Evolutionary conservation across 2,329 filamentous ascomycete genomes (phyloP).

Genomic region (Xylariomycetidae sp.): DNA sequence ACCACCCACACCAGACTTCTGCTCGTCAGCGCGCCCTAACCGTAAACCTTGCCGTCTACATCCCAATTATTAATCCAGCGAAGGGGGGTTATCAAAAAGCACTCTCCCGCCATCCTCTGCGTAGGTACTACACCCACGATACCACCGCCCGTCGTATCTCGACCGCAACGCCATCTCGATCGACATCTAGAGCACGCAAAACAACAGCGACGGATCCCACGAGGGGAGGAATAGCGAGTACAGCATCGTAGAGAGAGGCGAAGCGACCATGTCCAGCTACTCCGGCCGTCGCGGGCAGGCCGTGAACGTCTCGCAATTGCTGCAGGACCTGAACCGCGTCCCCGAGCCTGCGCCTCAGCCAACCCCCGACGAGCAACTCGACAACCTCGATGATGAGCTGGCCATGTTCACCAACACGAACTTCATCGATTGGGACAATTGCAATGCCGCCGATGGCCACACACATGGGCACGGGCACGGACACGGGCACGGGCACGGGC

Average conservation of each 20-base stretch:
- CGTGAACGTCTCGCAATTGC: constrained; percentile 81
- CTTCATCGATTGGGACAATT: constrained; percentile 70
- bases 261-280: constrained; percentile 39
- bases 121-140: too few species aligned
- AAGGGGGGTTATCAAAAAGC: too few species aligned
- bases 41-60: too few species aligned
- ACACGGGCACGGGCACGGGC: constrained; percentile 6
- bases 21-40: too few species aligned
- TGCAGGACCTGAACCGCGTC: constrained; percentile 76
- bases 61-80: too few species aligned
- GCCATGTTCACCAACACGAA: constrained; percentile 77
- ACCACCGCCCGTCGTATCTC: too few species aligned
- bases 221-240: too few species aligned
- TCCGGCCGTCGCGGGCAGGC: constrained; percentile 63
- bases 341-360: constrained; percentile 51
- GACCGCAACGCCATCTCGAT: not conserved
- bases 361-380: constrained; percentile 47
- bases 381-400: constrained; percentile 61
- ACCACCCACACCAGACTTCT: too few species aligned
- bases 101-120: too few species aligned
- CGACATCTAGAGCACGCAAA: not conserved
- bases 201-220: too few species aligned
- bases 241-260: too few species aligned
- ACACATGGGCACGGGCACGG: constrained; percentile 12
- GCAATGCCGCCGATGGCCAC: too few species aligned